Evolutionary conservation across 164 flowering plant species (phyloP), one percentile per base, ranked within the genome.

Genomic region (Tetracentron sinense): DNA sequence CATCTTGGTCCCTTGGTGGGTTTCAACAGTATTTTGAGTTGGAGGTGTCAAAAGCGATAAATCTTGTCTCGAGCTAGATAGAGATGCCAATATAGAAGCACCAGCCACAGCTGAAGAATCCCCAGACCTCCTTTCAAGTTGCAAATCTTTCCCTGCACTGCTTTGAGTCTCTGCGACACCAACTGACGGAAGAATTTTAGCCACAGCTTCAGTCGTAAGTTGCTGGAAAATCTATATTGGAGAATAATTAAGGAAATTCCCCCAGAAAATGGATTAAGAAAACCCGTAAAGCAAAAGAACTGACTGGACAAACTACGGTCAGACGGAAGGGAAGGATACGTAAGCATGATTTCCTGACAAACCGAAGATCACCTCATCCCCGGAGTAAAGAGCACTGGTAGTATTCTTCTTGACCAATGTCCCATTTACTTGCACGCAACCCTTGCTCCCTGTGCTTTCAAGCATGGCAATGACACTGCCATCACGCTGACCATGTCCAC

Each of bases 291-390:
- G 20, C 6, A 56, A 22, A 33, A 56, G 10, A 22, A 35, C 4
- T 23, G 1, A 22, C 6, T 15, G 31, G 62, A 58, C 28, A 7
- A 66, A 20, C 21, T 10, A 44, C 27, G 28, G 20, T 23, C 20
- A 42, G 27, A 26, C 22, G n/a, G 0, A 54, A 47, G 56, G 29
- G 23, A 75, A 88, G 90, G 96, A 92, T 92, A 92, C 96, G 74
- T 87, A 92, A 54, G 95, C 82, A 78, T 86, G 86, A 67, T 78
- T 87, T 57, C 88, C 88, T 31, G 68, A 63, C 44, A 74, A 46
- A 47, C 89, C 81, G 69, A 92, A 89, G 50, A 83, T 69, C 60
- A 92, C 72, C 65, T 92, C 98, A 76, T 92, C 98, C 65, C 98
- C 98, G 22, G 96, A 81, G 61, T 68, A 77, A 16, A 92, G 85